Evolutionary conservation across 2,329 filamentous ascomycete species (phyloP), one percentile per base, ranked within the genome.

Genomic region (Drechslerella coelobrocha): DNA sequence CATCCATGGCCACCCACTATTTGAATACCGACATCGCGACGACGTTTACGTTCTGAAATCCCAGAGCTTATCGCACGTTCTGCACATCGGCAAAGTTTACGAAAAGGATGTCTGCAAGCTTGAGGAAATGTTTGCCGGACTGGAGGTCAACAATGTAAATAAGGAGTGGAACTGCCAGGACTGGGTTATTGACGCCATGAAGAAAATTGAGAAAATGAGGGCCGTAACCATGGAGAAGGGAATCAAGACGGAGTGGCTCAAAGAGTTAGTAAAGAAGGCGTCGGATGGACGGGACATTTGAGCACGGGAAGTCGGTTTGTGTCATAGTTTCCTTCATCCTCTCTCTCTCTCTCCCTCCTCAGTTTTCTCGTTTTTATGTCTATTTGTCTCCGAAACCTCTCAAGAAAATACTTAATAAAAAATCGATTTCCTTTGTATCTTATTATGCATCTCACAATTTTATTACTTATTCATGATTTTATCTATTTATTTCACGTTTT

Each of bases 1-100:
- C 59, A 71, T 71, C 52, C 66, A 71, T 59, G 66, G 66, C 39
- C 66, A 71, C 66, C 66, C 66, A 39, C 48, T 71, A 1, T 71
- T 71, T 48, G 66, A 71, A 29, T 71, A 71, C 59, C 59, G 66
- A 31, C 59, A 60, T 39, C 66, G 66, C 4, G 66, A 60, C 26
- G 59, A 71, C 47, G 66, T 71, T 19, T 71, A 71, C 41, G 59
- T 71, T 52, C 59, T 71, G 12, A 71, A 71, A 27, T 63, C 59
- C 21, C 66, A 71, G 23, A 63, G 59, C 27, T 31, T 71, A 27
- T 48, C 66, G 3, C 66, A 71, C 53, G 66, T 71, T 12, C 59
- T 71, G 9, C 60, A 59, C 37, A 50, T 71, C 54, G 66, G 66
- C 39, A 71, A 63, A 31, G 41, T 71, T 19, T 71, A 59, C 53